Conservation (phyloP, 2,329 filamentous ascomycete species). For the Lojkania enalia region DNA sequence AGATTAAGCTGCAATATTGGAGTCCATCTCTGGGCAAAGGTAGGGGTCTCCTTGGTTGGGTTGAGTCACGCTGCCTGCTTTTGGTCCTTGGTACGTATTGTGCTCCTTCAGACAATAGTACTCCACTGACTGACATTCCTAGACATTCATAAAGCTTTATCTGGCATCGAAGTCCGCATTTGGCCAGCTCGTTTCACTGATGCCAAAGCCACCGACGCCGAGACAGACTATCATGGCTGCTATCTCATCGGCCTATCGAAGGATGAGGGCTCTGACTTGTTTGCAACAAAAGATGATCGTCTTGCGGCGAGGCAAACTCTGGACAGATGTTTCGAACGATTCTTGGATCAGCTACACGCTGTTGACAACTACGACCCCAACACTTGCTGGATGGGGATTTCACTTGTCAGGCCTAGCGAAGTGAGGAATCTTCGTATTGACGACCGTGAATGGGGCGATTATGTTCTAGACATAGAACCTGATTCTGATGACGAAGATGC, state of each 20-base stretch:
- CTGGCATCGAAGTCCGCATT: slow-evolving; percentile 58
- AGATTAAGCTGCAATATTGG: slow-evolving; percentile 68
- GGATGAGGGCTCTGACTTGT: not conserved
- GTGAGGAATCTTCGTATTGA: slow-evolving; percentile 51
- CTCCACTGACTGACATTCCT: slow-evolving; percentile 7
- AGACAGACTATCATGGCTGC: slow-evolving; percentile 60
- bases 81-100: slow-evolving; percentile 60
- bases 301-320: slow-evolving; percentile 51
- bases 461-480: slow-evolving; percentile 47
- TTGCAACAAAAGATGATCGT: slow-evolving; percentile 41
- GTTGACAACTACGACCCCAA: slow-evolving; percentile 43
- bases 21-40: slow-evolving; percentile 60
- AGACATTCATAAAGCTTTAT: slow-evolving; percentile 61
- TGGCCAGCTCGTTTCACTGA: slow-evolving; percentile 64
- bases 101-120: not conserved
- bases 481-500: slow-evolving; percentile 22
- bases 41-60: slow-evolving; percentile 62
- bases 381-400: slow-evolving; percentile 41
- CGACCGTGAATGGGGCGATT: slow-evolving; percentile 54
- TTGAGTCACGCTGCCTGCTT: slow-evolving; percentile 63
- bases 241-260: slow-evolving; percentile 63
- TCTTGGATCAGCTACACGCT: slow-evolving; percentile 38
- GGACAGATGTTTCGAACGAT: slow-evolving; percentile 37
- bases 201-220: slow-evolving; percentile 19
- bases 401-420: slow-evolving; percentile 40